A percentile compares a stretch with the other conserved stretches of the same genome.
phyloP scores from a whole-genome alignment of 345 rosid genomes.

The Mallotus nudiflorus region DNA sequence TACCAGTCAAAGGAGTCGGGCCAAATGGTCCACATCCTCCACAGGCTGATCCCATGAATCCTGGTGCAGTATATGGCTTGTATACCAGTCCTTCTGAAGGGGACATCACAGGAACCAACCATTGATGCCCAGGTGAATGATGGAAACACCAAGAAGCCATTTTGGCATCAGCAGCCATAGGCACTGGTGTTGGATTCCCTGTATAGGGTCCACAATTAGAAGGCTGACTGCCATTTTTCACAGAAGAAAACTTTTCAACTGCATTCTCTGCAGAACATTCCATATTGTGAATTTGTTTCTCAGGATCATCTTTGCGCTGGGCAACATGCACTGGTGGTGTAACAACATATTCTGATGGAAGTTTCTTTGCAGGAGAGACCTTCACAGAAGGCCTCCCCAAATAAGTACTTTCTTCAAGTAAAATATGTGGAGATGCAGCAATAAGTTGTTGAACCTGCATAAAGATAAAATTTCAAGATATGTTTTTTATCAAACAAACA shows the following conservation, averaged over 20 bases:
- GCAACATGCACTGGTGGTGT: constrained; percentile 38
- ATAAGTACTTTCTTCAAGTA: constrained; percentile 54
- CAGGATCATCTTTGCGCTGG: constrained; percentile 39
- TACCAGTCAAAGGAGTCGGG: constrained; percentile 45
- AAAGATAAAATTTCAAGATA: constrained; percentile 16
- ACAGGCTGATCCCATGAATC: constrained; percentile 49
- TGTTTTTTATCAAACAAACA: background rate
- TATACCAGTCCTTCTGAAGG: constrained; percentile 88
- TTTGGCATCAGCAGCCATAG: constrained; percentile 27
- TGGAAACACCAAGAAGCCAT: constrained; percentile 45
- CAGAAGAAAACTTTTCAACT: constrained; percentile 39
- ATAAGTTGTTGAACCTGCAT: constrained; percentile 77
- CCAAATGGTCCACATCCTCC: constrained; percentile 56
- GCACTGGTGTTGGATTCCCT: constrained; percentile 32
- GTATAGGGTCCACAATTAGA: constrained; percentile 38
- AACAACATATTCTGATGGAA: constrained; percentile 38
- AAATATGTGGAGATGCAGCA: constrained; percentile 64
- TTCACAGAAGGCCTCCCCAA: constrained; percentile 44
- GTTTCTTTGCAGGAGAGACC: constrained; percentile 44
- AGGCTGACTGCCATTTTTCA: constrained; percentile 38
- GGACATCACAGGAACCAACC: constrained; percentile 89
- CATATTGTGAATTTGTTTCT: constrained; percentile 42
- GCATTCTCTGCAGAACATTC: constrained; percentile 63
- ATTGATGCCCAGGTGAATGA: constrained; percentile 56
- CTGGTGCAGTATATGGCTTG: constrained; percentile 70